Conservation (phyloP, 352 stramenopile genomes). For the Pythium apleroticum region DNA sequence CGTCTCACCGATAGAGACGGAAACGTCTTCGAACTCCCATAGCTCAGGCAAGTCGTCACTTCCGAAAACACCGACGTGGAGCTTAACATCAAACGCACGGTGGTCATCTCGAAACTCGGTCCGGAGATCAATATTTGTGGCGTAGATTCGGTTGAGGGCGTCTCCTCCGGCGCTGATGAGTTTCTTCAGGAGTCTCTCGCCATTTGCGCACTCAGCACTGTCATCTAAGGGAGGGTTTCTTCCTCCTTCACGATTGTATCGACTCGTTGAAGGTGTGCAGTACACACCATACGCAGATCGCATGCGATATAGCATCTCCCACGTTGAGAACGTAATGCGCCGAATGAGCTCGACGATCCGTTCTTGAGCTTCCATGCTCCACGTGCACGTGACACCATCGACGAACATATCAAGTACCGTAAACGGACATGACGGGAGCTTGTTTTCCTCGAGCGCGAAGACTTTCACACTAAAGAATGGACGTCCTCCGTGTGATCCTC, state of each 20-base stretch:
- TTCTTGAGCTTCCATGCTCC: slow-evolving; percentile 56
- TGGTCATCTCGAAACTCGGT: slow-evolving; percentile 30
- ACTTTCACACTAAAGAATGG: slow-evolving; percentile 50
- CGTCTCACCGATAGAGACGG: slow-evolving; percentile 34
- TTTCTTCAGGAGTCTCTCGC: slow-evolving; percentile 34
- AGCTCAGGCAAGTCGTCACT: slow-evolving; percentile 71
- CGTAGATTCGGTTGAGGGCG: slow-evolving; percentile 58
- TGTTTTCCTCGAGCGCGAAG: slow-evolving; percentile 74
- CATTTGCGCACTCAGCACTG: slow-evolving; percentile 37
- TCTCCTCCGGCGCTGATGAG: slow-evolving; percentile 67
- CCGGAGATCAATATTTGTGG: slow-evolving; percentile 46
- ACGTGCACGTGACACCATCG: slow-evolving; percentile 44
- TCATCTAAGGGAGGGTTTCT: slow-evolving; percentile 59
- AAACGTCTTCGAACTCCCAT: slow-evolving; percentile 59
- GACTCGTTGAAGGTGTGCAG: slow-evolving; percentile 48
- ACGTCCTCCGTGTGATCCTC: background rate
- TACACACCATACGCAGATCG: slow-evolving; percentile 52
- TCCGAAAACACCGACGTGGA: slow-evolving; percentile 54
- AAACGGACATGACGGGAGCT: slow-evolving; percentile 37
- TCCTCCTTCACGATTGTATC: slow-evolving; percentile 60
- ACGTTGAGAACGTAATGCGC: slow-evolving; percentile 62
- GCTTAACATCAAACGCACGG: slow-evolving; percentile 29
- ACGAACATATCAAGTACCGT: slow-evolving; percentile 72
- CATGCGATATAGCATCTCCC: slow-evolving; percentile 79
- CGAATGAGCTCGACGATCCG: slow-evolving; percentile 63